Percentiles rank a stretch among this genome's conserved stretches.
Conservation (phyloP, 768 basidiomycete species). For the Sistotremastrum suecicum region DNA sequence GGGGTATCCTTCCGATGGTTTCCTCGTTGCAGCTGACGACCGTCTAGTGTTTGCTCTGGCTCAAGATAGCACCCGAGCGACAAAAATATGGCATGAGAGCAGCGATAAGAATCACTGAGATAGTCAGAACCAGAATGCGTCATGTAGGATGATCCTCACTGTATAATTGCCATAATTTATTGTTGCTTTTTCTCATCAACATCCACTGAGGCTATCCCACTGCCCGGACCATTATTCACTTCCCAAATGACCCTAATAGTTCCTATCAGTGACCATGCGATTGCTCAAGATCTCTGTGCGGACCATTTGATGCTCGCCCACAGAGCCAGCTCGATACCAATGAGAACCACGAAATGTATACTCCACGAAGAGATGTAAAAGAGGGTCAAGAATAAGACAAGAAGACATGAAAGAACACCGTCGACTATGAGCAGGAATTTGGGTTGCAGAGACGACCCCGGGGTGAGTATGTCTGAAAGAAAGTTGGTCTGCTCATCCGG, state of each 20-base stretch:
- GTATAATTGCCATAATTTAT: constrained; percentile 1
- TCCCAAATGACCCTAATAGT: constrained; percentile 52
- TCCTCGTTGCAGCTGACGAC: constrained; percentile 1
- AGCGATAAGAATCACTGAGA: constrained; percentile 32
- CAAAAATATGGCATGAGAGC: constrained; percentile 78
- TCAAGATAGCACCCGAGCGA: constrained; percentile 64
- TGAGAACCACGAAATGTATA: constrained; percentile 51
- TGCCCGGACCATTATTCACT: constrained; percentile 16
- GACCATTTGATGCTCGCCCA: constrained; percentile 80
- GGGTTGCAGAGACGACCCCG: constrained; percentile 67
- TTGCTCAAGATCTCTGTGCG: constrained; percentile 8
- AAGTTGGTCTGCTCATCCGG: constrained; percentile 13
- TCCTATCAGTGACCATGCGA: constrained; percentile 2
- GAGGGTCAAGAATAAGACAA: constrained; percentile 45
- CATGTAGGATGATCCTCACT: background rate
- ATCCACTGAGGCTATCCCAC: background rate
- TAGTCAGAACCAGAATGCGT: constrained; percentile 19
- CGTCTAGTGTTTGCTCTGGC: constrained; percentile 71
- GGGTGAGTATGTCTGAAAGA: constrained; percentile 45
- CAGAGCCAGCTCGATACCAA: constrained; percentile 47
- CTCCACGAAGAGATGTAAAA: constrained; percentile 49
- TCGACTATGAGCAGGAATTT: constrained; percentile 53
- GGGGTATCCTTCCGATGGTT: background rate
- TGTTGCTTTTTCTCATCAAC: background rate
- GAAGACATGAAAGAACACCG: constrained; percentile 39